A percentile compares a stretch with the other conserved stretches of the same genome.
Evolutionary conservation across 2,329 filamentous ascomycete species (phyloP).

Genomic region (Cladosporium sp.): DNA sequence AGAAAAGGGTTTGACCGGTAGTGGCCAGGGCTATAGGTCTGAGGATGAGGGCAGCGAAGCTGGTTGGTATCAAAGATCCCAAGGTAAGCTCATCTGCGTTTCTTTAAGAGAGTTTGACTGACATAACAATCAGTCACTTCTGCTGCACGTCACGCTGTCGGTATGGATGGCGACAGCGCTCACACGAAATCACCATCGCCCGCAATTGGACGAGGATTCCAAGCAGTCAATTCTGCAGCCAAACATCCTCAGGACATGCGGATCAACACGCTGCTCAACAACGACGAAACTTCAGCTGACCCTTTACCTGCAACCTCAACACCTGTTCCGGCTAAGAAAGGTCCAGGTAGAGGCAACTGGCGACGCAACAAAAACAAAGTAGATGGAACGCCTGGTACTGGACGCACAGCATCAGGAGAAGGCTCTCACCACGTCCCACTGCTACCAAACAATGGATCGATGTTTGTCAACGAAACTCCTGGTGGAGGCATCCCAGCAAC

Average conservation of each 20-base stretch:
- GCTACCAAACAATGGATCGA: conserved; percentile 28
- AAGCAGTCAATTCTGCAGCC: conserved; percentile 34
- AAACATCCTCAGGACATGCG: conserved; percentile 40
- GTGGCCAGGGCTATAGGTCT: conserved; percentile 22
- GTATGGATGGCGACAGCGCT: conserved; percentile 39
- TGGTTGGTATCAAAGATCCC: conserved; percentile 17
- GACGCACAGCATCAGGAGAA: conserved; percentile 25
- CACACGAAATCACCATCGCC: conserved; percentile 44
- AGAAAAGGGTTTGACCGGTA: conserved; percentile 38
- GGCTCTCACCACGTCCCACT: conserved; percentile 30
- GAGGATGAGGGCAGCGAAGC: conserved; percentile 30
- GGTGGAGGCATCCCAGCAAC: conserved; percentile 3
- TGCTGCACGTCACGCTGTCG: conserved; percentile 7
- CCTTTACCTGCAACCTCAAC: conserved; percentile 25
- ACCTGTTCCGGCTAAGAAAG: conserved; percentile 33
- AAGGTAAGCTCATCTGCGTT: background rate
- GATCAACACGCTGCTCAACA: conserved; percentile 47
- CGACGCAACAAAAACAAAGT: conserved; percentile 35
- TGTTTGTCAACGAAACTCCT: conserved; percentile 22
- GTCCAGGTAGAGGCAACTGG: conserved; percentile 49
- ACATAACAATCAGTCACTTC: conserved; percentile 2
- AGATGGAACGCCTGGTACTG: conserved; percentile 13
- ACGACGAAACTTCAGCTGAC: conserved; percentile 35
- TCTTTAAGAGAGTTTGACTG: background rate
- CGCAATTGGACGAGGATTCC: conserved; percentile 29